Evolutionary conservation across 2,329 filamentous ascomycete species (phyloP).

Genomic region (Aspergillus felis): DNA sequence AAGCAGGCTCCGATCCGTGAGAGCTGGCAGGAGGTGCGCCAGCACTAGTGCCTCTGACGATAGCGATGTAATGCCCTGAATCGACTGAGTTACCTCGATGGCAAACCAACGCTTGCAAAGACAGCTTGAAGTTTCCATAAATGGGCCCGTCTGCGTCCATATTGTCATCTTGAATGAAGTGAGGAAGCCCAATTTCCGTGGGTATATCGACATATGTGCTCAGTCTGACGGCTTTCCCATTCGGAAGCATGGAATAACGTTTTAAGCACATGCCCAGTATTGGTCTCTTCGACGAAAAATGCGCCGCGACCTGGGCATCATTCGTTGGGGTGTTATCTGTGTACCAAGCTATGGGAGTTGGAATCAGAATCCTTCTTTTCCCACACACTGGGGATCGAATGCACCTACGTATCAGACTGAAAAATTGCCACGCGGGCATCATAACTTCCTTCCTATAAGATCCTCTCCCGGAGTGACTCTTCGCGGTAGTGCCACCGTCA

Average conservation of each 20-base stretch:
- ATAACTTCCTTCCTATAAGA: slow-evolving; percentile 72
- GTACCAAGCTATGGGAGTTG: slow-evolving; percentile 70
- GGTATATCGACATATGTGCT: slow-evolving; percentile 90
- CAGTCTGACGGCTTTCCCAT: slow-evolving; percentile 66
- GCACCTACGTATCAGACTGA: slow-evolving; percentile 80
- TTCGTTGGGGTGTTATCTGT: slow-evolving; percentile 61
- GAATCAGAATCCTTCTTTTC: slow-evolving; percentile 23
- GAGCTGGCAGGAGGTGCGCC: slow-evolving; percentile 24
- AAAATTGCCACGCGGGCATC: slow-evolving; percentile 97
- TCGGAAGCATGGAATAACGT: slow-evolving; percentile 71
- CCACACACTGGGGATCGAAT: background rate
- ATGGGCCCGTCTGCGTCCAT: slow-evolving; percentile 63
- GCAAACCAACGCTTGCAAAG: slow-evolving; percentile 86
- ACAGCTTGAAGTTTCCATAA: slow-evolving; percentile 87
- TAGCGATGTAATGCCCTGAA: slow-evolving; percentile 86
- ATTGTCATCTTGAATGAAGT: slow-evolving; percentile 81
- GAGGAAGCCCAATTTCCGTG: slow-evolving; percentile 73
- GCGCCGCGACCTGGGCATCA: slow-evolving; percentile 79
- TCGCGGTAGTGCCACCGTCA: slow-evolving; percentile 26
- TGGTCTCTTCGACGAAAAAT: slow-evolving; percentile 77
- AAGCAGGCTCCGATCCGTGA: slow-evolving; percentile 27
- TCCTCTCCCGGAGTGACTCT: slow-evolving; percentile 29
- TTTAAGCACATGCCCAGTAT: slow-evolving; percentile 92
- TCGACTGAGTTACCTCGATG: slow-evolving; percentile 82
- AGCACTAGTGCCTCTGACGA: slow-evolving; percentile 67